Evolutionary conservation across 148 eudicot species (phyloP).

Genomic region (Beta vulgaris): DNA sequence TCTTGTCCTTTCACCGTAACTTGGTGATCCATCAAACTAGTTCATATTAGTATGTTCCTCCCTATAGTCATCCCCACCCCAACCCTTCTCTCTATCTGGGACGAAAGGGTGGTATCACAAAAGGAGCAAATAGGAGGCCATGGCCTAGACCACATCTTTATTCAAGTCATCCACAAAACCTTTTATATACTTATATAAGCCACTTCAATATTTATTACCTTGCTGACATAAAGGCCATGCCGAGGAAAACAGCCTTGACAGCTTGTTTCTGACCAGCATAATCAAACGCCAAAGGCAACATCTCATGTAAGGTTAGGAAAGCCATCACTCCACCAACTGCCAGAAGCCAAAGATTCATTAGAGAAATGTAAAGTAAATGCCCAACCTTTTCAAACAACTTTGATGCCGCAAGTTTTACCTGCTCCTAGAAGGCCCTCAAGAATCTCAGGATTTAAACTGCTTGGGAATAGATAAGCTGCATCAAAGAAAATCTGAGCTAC

Average conservation of each 20-base stretch:
- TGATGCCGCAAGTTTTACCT: slow-evolving; percentile 43
- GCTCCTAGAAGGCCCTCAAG: slow-evolving; percentile 92
- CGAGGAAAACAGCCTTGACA: slow-evolving; percentile 87
- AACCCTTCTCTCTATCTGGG: background rate
- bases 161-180: background rate
- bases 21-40: background rate
- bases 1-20: background rate
- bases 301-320: slow-evolving; percentile 94
- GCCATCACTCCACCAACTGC: slow-evolving; percentile 99
- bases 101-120: background rate
- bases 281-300: slow-evolving; percentile 97
- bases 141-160: background rate
- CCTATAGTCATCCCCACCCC: background rate
- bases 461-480: slow-evolving; percentile 90
- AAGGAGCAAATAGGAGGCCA: background rate
- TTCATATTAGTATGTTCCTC: no score
- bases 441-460: slow-evolving; percentile 83
- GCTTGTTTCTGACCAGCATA: slow-evolving; percentile 98
- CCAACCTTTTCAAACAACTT: slow-evolving; percentile 5
- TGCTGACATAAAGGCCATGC: slow-evolving; percentile 99
- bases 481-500: slow-evolving; percentile 3
- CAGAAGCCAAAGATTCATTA: slow-evolving; percentile 11
- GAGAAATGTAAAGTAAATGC: background rate
- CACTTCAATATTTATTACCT: slow-evolving; percentile 47
- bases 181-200: background rate